phyloP scores from a whole-genome alignment of 1,139 yeast genomes.

The Saccharomyces hybrid region DNA sequence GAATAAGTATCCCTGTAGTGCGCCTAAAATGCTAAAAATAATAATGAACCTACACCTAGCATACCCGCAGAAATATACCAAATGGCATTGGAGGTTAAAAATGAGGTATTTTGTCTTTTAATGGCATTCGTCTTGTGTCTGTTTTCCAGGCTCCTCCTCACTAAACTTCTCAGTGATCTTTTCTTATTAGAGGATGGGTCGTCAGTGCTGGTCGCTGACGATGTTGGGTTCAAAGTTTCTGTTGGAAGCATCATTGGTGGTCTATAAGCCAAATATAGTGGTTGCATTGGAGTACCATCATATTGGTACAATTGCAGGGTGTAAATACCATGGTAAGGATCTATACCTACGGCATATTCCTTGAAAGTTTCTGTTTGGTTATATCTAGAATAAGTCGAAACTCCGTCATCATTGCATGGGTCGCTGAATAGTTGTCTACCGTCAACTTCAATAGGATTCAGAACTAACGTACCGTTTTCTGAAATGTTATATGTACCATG shows the following conservation, averaged over 20 bases:
- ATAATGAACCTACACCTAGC: slow-evolving; percentile 27
- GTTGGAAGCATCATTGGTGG: slow-evolving; percentile 98
- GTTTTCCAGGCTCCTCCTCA: slow-evolving; percentile 72
- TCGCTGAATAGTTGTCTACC: slow-evolving; percentile 87
- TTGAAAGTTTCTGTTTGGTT: slow-evolving; percentile 56
- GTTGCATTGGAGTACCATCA: slow-evolving; percentile 80
- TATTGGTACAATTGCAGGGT: slow-evolving; percentile 66
- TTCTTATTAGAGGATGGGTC: slow-evolving; percentile 23
- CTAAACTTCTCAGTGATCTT: slow-evolving; percentile 39
- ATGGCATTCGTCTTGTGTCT: slow-evolving; percentile 68
- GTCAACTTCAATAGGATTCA: slow-evolving; percentile 76
- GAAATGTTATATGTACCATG: slow-evolving; percentile 72
- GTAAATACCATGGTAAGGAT: slow-evolving; percentile 76
- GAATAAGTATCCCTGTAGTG: neutral
- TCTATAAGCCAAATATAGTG: slow-evolving; percentile 80
- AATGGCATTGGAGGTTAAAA: slow-evolving; percentile 16
- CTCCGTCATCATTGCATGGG: slow-evolving; percentile 60
- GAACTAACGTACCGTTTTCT: slow-evolving; percentile 57
- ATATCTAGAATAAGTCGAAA: slow-evolving; percentile 64
- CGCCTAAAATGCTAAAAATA: slow-evolving; percentile 19
- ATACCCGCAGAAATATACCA: slow-evolving; percentile 27
- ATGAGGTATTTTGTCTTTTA: slow-evolving; percentile 10
- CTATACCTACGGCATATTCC: slow-evolving; percentile 54
- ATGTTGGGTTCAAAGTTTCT: slow-evolving; percentile 77
- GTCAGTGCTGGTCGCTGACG: slow-evolving; percentile 37